Conservation (phyloP, 768 basidiomycete species). For the Tylopilus balloui region DNA sequence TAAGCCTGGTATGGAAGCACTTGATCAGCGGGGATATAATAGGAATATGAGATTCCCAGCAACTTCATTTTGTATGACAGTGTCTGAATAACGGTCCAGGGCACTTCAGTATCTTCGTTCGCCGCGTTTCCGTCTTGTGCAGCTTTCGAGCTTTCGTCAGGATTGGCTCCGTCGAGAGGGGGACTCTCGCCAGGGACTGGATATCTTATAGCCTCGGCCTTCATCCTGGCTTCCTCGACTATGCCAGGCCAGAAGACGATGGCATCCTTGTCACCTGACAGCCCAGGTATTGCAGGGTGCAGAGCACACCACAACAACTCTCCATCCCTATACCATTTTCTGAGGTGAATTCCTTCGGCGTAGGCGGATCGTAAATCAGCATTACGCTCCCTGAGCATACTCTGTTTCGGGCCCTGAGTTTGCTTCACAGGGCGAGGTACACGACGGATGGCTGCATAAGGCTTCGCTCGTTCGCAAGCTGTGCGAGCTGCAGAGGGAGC, state of each 20-base stretch:
- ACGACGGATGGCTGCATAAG: constrained; percentile 41
- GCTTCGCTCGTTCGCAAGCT: constrained; percentile 27
- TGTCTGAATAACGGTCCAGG: constrained; percentile 61
- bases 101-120: constrained; percentile 25
- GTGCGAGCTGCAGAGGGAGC: constrained; percentile 5
- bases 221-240: constrained; percentile 53
- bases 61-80: constrained; percentile 64
- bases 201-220: constrained; percentile 38
- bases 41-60: constrained; percentile 50
- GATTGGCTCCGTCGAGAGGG: not conserved
- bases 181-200: constrained; percentile 2
- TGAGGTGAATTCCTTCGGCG: constrained; percentile 41
- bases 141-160: not conserved
- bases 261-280: constrained; percentile 34
- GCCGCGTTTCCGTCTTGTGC: constrained; percentile 10
- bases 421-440: constrained; percentile 33
- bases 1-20: constrained; percentile 77
- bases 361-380: constrained; percentile 59
- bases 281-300: constrained; percentile 43
- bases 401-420: constrained; percentile 39
- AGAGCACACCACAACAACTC: constrained; percentile 73
- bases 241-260: constrained; percentile 75
- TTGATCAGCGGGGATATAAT: constrained; percentile 47
- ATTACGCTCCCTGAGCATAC: constrained; percentile 59
- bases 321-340: constrained; percentile 60